Percentiles rank a stretch among this genome's conserved stretches.
phyloP scores from a whole-genome alignment of 306 rosid genomes.

The Dalbergia cochinchinensis region DNA sequence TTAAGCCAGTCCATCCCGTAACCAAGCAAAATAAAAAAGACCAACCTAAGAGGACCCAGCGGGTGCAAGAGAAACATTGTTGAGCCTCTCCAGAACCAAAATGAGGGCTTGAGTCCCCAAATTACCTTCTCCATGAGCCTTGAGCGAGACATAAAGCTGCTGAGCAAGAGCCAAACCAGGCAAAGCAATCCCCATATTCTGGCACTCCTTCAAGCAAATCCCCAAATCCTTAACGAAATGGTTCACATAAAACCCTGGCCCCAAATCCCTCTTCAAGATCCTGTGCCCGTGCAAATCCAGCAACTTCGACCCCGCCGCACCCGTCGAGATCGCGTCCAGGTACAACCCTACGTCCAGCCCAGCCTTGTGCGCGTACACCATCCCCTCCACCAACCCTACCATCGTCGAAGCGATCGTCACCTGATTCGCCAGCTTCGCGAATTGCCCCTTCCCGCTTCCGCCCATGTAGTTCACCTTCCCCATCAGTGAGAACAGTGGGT shows the following conservation, averaged over 20 bases:
- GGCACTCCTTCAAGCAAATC: conserved; percentile 88
- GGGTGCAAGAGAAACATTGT: conserved; percentile 65
- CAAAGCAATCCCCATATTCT: conserved; percentile 78
- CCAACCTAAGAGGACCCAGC: neutral
- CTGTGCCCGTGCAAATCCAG: conserved; percentile 70
- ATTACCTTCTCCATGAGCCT: conserved; percentile 85
- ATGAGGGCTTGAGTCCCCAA: conserved; percentile 82
- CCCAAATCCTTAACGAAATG: conserved; percentile 94
- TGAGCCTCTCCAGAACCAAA: conserved; percentile 82
- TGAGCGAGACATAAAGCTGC: conserved; percentile 78
- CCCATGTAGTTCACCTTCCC: conserved; percentile 96
- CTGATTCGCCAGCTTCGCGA: conserved; percentile 90
- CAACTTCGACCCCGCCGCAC: conserved; percentile 80
- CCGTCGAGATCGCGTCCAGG: conserved; percentile 74
- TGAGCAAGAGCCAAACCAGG: conserved; percentile 95
- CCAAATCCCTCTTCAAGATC: conserved; percentile 81
- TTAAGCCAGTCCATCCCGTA: too few relatives aligned
- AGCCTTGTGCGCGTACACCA: conserved; percentile 83
- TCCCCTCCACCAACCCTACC: conserved; percentile 92
- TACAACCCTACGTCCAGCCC: conserved; percentile 76
- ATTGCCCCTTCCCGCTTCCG: conserved; percentile 83
- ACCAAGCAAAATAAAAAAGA: neutral
- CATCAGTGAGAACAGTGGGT: conserved; percentile 58
- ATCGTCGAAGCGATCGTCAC: conserved; percentile 74
- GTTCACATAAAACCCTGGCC: conserved; percentile 80